Evolutionary conservation across 2,329 filamentous ascomycete genomes (phyloP).

Genomic region (Hypoxylon sp.): DNA sequence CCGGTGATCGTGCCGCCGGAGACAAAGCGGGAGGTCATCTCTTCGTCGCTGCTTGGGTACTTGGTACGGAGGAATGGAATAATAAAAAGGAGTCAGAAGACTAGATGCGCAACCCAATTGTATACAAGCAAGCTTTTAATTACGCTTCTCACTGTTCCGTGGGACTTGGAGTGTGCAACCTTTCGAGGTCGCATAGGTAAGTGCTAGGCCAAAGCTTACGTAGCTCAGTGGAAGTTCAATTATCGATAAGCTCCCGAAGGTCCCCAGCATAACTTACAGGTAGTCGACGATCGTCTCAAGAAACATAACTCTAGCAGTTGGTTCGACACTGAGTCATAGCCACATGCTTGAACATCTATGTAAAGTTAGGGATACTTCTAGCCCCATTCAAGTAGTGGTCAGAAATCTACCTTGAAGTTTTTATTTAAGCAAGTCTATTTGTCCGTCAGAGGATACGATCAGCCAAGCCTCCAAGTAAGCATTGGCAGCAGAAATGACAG

Average conservation of each 20-base stretch:
- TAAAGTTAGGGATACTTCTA: background rate
- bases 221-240: background rate
- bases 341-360: background rate
- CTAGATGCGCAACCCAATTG: background rate
- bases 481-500: background rate
- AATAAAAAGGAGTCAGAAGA: background rate
- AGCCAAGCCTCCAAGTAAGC: background rate
- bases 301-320: background rate
- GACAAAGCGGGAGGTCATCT: constrained; percentile 70
- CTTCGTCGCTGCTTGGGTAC: background rate
- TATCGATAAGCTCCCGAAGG: constrained; percentile 34
- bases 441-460: background rate
- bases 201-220: background rate
- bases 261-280: background rate
- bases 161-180: background rate
- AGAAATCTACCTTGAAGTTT: too few relatives aligned
- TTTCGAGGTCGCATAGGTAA: background rate
- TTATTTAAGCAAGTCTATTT: background rate
- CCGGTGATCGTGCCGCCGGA: constrained; percentile 68
- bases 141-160: background rate
- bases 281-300: background rate
- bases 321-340: background rate
- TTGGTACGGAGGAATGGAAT: background rate
- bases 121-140: background rate
- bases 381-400: background rate